Conservation (phyloP, 2,329 filamentous ascomycete genomes). For the Exophiala sp. region DNA sequence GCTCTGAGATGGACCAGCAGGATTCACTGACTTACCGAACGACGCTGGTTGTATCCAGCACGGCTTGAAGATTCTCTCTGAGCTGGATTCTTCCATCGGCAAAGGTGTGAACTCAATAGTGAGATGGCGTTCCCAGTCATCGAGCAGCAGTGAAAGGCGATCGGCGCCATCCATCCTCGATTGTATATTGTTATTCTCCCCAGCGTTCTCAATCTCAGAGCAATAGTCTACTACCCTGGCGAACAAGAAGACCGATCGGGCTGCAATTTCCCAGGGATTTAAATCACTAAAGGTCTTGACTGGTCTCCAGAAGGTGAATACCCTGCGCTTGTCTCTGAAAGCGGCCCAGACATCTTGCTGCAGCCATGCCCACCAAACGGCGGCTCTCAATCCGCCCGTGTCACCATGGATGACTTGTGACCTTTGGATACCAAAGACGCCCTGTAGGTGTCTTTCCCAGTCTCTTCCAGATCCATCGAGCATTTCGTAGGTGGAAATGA, state of each 20-base stretch:
- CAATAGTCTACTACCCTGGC: conserved; percentile 29
- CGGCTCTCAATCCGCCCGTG: conserved; percentile 28
- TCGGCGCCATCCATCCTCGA: conserved; percentile 17
- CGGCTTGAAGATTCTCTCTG: conserved; percentile 17
- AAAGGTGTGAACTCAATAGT: conserved; percentile 30
- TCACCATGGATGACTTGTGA: conserved; percentile 32
- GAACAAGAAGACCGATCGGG: conserved; percentile 25
- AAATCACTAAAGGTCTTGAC: conserved; percentile 20
- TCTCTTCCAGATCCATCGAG: conserved; percentile 32
- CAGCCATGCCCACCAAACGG: conserved; percentile 35
- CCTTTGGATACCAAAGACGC: conserved; percentile 31
- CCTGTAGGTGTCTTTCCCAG: conserved; percentile 32
- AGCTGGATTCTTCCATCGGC: conserved; percentile 11
- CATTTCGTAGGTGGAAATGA: conserved; percentile 33
- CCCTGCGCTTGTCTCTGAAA: conserved; percentile 31
- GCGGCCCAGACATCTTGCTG: conserved; percentile 34
- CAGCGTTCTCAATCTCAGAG: conserved; percentile 11
- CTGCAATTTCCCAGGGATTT: conserved; percentile 24
- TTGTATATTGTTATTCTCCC: conserved; percentile 11
- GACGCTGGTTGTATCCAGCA: conserved; percentile 30
- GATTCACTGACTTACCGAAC: conserved; percentile 30
- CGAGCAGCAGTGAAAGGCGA: conserved; percentile 24
- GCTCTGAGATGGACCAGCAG: conserved; percentile 15
- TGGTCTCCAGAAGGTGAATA: conserved; percentile 30
- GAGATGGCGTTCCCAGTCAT: conserved; percentile 30